A percentile compares a stretch with the other conserved stretches of the same genome.
Evolutionary conservation across 2,329 filamentous ascomycete genomes (phyloP).

Genomic region (Scopulariopsis brevicaulis): DNA sequence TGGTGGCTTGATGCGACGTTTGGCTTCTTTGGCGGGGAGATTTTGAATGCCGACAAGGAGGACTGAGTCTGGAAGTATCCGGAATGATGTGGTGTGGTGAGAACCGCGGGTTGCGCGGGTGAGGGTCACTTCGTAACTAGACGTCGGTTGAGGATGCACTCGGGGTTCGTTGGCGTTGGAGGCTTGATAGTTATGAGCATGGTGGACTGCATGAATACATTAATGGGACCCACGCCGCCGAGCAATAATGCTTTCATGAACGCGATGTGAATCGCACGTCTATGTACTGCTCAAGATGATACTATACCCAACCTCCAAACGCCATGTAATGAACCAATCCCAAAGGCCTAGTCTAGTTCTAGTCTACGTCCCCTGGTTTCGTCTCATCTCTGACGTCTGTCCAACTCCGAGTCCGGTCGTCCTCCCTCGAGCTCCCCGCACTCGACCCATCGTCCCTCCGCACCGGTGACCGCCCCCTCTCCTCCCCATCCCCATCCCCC

Average conservation of each 20-base stretch:
- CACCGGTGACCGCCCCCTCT: constrained; percentile 8
- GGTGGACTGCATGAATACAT: neutral
- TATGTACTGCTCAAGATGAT: neutral
- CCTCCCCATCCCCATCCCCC: constrained; percentile 4
- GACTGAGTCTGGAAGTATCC: constrained; percentile 24
- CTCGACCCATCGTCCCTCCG: neutral
- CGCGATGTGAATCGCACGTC: neutral
- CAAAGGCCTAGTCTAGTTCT: neutral
- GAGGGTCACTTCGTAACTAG: neutral
- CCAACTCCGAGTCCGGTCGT: constrained; percentile 5
- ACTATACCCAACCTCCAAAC: neutral
- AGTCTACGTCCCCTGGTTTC: neutral
- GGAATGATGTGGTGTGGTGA: neutral
- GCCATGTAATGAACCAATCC: neutral
- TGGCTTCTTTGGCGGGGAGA: constrained; percentile 46
- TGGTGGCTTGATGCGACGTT: constrained; percentile 51
- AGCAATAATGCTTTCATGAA: neutral
- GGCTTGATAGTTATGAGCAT: neutral
- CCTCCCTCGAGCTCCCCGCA: constrained; percentile 6
- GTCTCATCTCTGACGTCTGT: constrained; percentile 8
- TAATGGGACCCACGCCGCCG: neutral
- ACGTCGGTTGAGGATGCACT: neutral
- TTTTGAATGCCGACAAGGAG: constrained; percentile 45
- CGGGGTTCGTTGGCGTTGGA: neutral
- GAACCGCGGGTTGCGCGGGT: neutral